These are phyloP conservation scores for Leishmania arabica DNA, from an alignment of 208 protist species.

Conservation along the genomic window DNA sequence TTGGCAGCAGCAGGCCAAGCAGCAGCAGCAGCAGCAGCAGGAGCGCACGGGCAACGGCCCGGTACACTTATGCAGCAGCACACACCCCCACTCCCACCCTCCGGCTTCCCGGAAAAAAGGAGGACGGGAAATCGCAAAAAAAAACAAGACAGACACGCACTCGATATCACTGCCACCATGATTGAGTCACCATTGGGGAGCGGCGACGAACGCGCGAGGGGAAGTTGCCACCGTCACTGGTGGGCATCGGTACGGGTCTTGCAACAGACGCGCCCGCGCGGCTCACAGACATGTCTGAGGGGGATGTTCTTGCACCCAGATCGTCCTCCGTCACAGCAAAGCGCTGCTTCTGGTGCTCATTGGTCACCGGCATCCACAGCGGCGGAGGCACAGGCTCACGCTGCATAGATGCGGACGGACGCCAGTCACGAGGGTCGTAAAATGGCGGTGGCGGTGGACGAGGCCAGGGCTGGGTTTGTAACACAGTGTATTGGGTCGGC, in stretches of 20 bases:
- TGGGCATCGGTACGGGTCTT: not conserved
- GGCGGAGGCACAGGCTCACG: not conserved
- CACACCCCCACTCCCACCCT: not conserved
- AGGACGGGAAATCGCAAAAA: too few relatives aligned
- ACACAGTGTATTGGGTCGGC: not conserved
- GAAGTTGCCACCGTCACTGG: not conserved
- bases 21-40: not conserved
- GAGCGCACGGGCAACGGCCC: not conserved
- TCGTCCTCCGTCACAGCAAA: not conserved
- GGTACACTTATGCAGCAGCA: not conserved
- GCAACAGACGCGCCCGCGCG: not conserved
- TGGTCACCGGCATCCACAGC: not conserved
- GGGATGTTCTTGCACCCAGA: not conserved
- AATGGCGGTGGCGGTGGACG: not conserved
- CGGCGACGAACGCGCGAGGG: slow-evolving; percentile 13
- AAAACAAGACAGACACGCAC: not conserved
- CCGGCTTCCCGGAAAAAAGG: too few relatives aligned
- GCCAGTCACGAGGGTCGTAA: not conserved
- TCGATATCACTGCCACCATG: slow-evolving; percentile 27
- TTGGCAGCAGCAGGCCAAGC: not conserved
- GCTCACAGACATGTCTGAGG: not conserved
- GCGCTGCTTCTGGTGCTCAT: not conserved
- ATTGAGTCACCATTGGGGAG: slow-evolving; percentile 17
- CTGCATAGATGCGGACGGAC: not conserved
- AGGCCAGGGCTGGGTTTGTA: not conserved